These are phyloP conservation scores for Iberis pinnata DNA, from an alignment of 345 rosid genomes.

Conservation along the genomic window DNA sequence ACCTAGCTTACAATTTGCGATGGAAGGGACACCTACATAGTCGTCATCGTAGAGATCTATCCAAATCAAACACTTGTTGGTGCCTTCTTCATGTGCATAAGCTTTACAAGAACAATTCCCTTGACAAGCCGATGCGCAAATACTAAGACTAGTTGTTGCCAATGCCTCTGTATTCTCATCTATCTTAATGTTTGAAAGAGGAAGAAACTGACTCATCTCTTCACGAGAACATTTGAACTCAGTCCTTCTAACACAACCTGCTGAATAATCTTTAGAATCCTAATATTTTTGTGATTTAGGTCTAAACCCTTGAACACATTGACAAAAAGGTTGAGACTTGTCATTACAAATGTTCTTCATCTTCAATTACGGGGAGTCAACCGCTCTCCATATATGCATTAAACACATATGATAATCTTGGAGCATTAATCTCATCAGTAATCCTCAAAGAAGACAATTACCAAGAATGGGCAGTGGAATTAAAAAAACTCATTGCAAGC, in stretches of 20 bases:
- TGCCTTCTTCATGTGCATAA: constrained; percentile 39
- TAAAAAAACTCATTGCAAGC: too few relatives aligned
- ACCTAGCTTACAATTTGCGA: too few relatives aligned
- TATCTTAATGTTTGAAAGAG: constrained; percentile 17
- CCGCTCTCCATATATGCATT: too few relatives aligned
- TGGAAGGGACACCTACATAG: too few relatives aligned
- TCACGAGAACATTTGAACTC: constrained; percentile 39
- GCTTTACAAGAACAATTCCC: constrained; percentile 58
- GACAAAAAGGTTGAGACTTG: constrained; percentile 38
- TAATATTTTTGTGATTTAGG: constrained; percentile 33
- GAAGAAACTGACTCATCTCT: constrained; percentile 30
- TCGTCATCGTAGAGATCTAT: too few relatives aligned
- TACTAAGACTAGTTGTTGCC: constrained; percentile 19
- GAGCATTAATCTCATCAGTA: too few relatives aligned
- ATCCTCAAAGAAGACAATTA: too few relatives aligned
- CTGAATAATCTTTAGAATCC: constrained; percentile 47
- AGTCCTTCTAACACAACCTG: constrained; percentile 50
- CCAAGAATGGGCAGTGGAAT: too few relatives aligned
- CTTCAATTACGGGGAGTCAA: too few relatives aligned
- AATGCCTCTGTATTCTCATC: constrained; percentile 18
- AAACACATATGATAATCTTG: too few relatives aligned
- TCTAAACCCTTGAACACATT: constrained; percentile 47
- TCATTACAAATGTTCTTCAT: constrained; percentile 47
- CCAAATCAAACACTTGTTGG: constrained; percentile 48
- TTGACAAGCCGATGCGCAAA: constrained; percentile 44